A percentile compares a stretch with the other conserved stretches of the same genome.
These are phyloP conservation scores for Meripilus lineatus DNA, from an alignment of 1,284 basidiomycete species.

Conservation along the genomic window DNA sequence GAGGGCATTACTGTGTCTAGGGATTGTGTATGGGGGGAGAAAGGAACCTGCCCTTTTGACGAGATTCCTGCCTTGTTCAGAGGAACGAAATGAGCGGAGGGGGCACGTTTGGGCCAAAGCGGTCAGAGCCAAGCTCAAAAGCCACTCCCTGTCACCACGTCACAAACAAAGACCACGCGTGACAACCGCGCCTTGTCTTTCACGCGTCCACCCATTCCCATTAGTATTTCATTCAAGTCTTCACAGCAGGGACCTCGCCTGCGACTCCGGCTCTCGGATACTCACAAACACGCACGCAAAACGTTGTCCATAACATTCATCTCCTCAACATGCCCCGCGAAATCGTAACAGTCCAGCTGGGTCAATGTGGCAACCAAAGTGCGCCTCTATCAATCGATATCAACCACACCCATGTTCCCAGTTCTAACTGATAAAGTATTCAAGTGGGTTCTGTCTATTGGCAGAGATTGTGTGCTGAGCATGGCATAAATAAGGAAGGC, in stretches of 20 bases:
- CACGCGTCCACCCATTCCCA: neutral
- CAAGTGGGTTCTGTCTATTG: conserved; percentile 89
- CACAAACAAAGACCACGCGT: conserved; percentile 4
- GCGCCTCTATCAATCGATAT: conserved; percentile 26
- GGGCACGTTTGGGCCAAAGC: conserved; percentile 1
- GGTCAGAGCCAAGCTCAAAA: neutral
- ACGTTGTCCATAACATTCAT: too few species aligned
- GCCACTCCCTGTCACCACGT: neutral
- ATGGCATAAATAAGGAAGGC: conserved; percentile 92
- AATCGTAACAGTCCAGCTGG: conserved; percentile 84
- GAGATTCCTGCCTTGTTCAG: too few species aligned
- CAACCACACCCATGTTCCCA: conserved; percentile 6
- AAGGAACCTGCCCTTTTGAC: too few species aligned
- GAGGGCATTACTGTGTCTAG: neutral
- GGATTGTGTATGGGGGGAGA: neutral
- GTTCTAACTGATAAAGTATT: too few species aligned
- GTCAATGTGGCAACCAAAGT: conserved; percentile 98
- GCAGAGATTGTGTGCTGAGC: conserved; percentile 94
- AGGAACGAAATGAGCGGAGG: neutral
- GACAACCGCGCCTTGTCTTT: neutral
- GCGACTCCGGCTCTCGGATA: neutral
- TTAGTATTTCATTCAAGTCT: neutral
- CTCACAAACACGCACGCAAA: too few species aligned
- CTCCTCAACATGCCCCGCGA: conserved; percentile 68
- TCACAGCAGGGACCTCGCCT: neutral